A percentile compares a stretch with the other conserved stretches of the same genome.
These are phyloP conservation scores for Fusarium sp. DNA, from an alignment of 2,329 filamentous ascomycete genomes.

Conservation along the genomic window DNA sequence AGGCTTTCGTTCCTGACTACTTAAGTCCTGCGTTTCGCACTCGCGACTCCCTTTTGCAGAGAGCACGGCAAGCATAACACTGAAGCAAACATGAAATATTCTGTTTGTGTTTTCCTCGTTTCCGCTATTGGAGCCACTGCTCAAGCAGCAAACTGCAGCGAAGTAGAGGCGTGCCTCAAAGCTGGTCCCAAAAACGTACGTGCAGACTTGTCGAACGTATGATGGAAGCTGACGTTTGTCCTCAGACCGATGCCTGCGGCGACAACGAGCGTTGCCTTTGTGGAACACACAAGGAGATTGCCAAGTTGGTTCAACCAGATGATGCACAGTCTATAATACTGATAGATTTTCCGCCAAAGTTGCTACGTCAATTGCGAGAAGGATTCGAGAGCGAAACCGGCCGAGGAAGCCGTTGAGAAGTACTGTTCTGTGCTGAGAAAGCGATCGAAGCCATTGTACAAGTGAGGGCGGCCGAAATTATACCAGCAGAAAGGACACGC, in stretches of 20 bases:
- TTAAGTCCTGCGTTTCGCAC: neutral
- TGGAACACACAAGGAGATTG: constrained; percentile 26
- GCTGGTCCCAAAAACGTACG: constrained; percentile 4
- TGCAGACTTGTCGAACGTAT: too few species aligned
- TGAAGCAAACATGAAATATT: constrained; percentile 3
- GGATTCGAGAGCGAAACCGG: neutral
- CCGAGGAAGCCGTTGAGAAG: constrained; percentile 4
- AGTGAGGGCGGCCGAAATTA: neutral
- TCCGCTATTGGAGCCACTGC: neutral
- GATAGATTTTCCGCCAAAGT: neutral
- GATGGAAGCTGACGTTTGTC: neutral
- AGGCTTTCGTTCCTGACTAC: neutral
- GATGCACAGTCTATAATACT: neutral
- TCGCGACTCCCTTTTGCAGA: fast-evolving
- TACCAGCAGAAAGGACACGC: too few species aligned
- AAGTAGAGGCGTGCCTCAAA: constrained; percentile 11
- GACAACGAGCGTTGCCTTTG: constrained; percentile 18
- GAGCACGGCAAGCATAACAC: too few species aligned
- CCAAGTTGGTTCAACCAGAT: neutral
- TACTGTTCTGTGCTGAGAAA: constrained; percentile 13
- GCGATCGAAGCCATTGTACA: neutral
- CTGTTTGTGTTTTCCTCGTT: constrained; percentile 1
- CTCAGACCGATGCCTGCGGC: constrained; percentile 2
- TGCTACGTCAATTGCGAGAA: constrained; percentile 14
- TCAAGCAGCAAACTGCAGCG: constrained; percentile 11